Conservation (phyloP, 371 early-diverging fungal genomes). For the Haplosporangium sp. region DNA sequence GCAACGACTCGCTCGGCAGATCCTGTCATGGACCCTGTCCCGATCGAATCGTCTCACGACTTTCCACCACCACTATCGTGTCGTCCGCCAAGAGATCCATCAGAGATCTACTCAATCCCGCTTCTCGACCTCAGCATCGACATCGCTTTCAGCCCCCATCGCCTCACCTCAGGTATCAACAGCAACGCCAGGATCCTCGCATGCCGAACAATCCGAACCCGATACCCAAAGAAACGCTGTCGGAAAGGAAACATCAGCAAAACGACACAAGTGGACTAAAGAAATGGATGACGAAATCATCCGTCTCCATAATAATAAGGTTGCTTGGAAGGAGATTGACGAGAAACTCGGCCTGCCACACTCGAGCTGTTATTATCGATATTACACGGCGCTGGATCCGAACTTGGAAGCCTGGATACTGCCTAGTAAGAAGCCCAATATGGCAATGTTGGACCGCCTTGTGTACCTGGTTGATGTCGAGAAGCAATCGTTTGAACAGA, state of each 20-base stretch:
- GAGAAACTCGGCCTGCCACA: conserved; percentile 11
- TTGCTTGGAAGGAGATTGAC: conserved; percentile 32
- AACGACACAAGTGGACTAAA: conserved; percentile 13
- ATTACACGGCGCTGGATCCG: conserved; percentile 28
- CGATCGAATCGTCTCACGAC: not conserved
- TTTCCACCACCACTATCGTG: not conserved
- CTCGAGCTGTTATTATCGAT: conserved; percentile 28
- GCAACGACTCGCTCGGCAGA: conserved; percentile 4
- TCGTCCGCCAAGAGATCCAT: not conserved
- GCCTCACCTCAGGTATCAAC: too few relatives aligned
- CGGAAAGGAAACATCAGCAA: not conserved
- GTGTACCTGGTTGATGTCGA: conserved; percentile 33
- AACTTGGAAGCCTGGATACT: conserved; percentile 27
- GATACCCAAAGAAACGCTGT: conserved; percentile 5
- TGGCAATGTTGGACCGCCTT: conserved; percentile 15
- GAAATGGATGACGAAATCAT: conserved; percentile 18
- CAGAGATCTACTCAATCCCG: not conserved
- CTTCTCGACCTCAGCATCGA: conserved; percentile 1
- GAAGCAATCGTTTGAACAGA: conserved; percentile 17
- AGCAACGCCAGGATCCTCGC: too few relatives aligned
- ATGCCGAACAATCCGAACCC: not conserved
- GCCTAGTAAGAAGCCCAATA: conserved; percentile 16
- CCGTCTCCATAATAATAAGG: not conserved
- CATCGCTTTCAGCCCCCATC: not conserved
- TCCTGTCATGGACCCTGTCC: not conserved